These are phyloP conservation scores for Neurospora sp. DNA, from an alignment of 495 filamentous ascomycete species.

Conservation along the genomic window DNA sequence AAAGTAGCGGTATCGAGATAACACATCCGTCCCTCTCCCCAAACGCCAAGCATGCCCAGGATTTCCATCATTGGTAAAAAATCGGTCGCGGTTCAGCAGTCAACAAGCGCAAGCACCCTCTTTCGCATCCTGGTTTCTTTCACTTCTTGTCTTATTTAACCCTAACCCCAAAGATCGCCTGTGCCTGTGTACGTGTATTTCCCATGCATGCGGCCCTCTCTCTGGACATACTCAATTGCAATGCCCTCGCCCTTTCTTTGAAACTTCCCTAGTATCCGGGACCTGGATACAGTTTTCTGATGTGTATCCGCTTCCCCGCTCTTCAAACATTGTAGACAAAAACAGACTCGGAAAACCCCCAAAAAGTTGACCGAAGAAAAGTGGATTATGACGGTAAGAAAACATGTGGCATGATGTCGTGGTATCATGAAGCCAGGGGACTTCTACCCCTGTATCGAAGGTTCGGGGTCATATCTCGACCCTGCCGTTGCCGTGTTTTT, in stretches of 20 bases:
- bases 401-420: conserved; percentile 8
- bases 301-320: background rate
- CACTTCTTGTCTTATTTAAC: background rate
- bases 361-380: conserved; percentile 1
- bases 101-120: background rate
- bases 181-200: background rate
- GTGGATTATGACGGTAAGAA: conserved; percentile 1
- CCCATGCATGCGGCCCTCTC: background rate
- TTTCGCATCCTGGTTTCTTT: background rate
- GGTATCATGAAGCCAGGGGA: conserved; percentile 11
- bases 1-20: background rate
- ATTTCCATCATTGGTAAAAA: background rate
- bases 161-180: background rate
- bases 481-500: conserved; percentile 6
- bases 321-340: conserved; percentile 1
- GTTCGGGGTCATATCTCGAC: background rate
- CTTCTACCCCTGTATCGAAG: conserved; percentile 1
- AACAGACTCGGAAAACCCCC: conserved; percentile 1
- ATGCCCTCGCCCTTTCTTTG: background rate
- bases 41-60: background rate
- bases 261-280: background rate
- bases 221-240: background rate
- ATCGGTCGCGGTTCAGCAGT: background rate
- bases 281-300: background rate
- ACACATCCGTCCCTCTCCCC: background rate